phyloP scores from a whole-genome alignment of 2,329 filamentous ascomycete genomes.

The Daldinia sp. region DNA sequence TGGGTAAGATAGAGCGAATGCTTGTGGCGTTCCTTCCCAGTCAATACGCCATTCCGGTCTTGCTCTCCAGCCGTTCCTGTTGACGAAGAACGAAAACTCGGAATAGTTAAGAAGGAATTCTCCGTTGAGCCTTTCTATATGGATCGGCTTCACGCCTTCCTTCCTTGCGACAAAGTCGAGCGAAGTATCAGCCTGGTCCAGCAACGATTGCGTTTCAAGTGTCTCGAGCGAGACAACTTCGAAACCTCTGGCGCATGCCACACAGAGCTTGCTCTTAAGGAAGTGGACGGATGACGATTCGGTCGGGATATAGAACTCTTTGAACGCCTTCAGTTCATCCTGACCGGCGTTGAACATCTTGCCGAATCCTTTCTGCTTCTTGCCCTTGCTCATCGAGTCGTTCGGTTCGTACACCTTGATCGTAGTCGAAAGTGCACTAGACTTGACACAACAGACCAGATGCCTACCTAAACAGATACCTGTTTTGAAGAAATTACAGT shows the following conservation, averaged over 20 bases:
- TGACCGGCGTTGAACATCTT: slow-evolving; percentile 96
- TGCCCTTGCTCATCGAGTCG: slow-evolving; percentile 91
- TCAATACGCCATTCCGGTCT: slow-evolving; percentile 96
- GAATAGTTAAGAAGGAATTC: slow-evolving; percentile 98
- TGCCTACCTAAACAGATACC: slow-evolving; percentile 95
- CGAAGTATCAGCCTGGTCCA: slow-evolving; percentile 97
- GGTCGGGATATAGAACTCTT: slow-evolving; percentile 98
- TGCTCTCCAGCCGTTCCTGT: slow-evolving; percentile 96
- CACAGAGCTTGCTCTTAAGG: slow-evolving; percentile 94
- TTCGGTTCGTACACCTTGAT: slow-evolving; percentile 99
- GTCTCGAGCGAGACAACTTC: slow-evolving; percentile 97
- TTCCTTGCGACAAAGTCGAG: slow-evolving; percentile 96
- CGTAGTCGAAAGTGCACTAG: slow-evolving; percentile 89
- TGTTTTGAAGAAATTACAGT: slow-evolving; percentile 98
- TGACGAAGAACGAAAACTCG: slow-evolving; percentile 99
- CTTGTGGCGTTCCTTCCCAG: slow-evolving; percentile 94
- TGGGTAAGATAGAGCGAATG: slow-evolving; percentile 94
- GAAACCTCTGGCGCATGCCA: slow-evolving; percentile 94
- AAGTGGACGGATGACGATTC: slow-evolving; percentile 99
- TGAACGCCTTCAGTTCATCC: slow-evolving; percentile 95
- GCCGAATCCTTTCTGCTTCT: slow-evolving; percentile 93
- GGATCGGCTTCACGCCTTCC: slow-evolving; percentile 93
- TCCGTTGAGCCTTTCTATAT: slow-evolving; percentile 96
- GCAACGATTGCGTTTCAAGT: slow-evolving; percentile 95
- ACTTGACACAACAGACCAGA: slow-evolving; percentile 96